Evolutionary conservation across 2,329 filamentous ascomycete genomes (phyloP).

Genomic region (Aspergillus sp.): DNA sequence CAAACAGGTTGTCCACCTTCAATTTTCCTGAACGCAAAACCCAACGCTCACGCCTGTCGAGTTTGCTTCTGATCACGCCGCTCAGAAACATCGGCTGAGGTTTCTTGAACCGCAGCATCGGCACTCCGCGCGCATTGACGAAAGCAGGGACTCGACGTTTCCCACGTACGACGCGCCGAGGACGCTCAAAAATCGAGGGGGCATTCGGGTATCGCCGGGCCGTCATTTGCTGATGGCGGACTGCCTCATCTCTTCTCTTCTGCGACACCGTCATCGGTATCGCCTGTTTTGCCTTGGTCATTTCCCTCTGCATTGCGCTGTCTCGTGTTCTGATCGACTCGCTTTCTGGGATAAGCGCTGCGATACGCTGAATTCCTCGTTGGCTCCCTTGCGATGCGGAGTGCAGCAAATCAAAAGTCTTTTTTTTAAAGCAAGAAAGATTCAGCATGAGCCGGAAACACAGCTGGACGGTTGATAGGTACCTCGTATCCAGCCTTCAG

Average conservation of each 20-base stretch:
- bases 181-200: constrained; percentile 26
- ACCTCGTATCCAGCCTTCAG: constrained; percentile 36
- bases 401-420: constrained; percentile 32
- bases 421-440: constrained; percentile 1
- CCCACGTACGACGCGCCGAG: constrained; percentile 24
- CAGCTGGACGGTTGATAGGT: constrained; percentile 1
- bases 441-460: constrained; percentile 1
- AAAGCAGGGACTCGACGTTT: constrained; percentile 32
- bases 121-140: constrained; percentile 33
- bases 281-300: constrained; percentile 8
- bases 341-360: constrained; percentile 17
- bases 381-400: constrained; percentile 21
- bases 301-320: constrained; percentile 11
- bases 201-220: constrained; percentile 24
- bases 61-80: constrained; percentile 26
- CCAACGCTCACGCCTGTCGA: constrained; percentile 24
- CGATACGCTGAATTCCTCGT: constrained; percentile 15
- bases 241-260: constrained; percentile 16
- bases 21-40: constrained; percentile 25
- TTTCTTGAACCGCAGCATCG: constrained; percentile 37
- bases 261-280: constrained; percentile 15
- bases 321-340: constrained; percentile 13
- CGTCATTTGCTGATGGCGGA: constrained; percentile 19
- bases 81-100: constrained; percentile 34
- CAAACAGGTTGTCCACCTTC: constrained; percentile 20